Percentiles rank a stretch among this genome's conserved stretches.
Evolutionary conservation across 257 asterid genomes (phyloP).

Genomic region (Salvia hispanica): DNA sequence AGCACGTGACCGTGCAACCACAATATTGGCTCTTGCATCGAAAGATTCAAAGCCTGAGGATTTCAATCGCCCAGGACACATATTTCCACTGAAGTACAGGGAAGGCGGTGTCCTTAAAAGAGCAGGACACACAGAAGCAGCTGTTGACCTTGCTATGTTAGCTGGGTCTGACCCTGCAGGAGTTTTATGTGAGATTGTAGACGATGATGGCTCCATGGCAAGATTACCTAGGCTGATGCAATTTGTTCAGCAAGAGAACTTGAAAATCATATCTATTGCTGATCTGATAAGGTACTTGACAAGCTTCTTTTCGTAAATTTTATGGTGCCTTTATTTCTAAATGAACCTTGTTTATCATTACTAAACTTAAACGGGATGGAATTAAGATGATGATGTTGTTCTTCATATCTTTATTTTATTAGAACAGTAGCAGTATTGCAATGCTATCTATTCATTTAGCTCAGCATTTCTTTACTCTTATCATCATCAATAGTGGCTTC

Average conservation of each 20-base stretch:
- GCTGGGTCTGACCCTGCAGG: constrained; percentile 90
- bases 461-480: no score
- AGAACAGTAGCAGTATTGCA: no score
- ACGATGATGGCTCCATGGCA: constrained; percentile 99
- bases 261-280: constrained; percentile 84
- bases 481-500: not conserved
- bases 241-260: constrained; percentile 64
- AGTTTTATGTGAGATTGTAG: constrained; percentile 91
- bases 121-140: constrained; percentile 99
- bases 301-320: constrained; percentile 1
- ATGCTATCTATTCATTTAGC: no score
- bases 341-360: no score
- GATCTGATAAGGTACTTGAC: constrained; percentile 76
- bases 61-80: constrained; percentile 98
- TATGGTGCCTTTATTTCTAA: not conserved
- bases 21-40: constrained; percentile 80
- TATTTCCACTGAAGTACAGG: constrained; percentile 89
- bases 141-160: constrained; percentile 81
- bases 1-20: constrained; percentile 88
- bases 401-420: no score
- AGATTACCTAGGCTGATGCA: constrained; percentile 77
- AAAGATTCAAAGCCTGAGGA: constrained; percentile 85
- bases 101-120: constrained; percentile 95
- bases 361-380: no score
- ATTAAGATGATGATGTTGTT: no score